Evolutionary conservation across 1,284 basidiomycete species (phyloP).

Genomic region (Cerioporus squamosus): DNA sequence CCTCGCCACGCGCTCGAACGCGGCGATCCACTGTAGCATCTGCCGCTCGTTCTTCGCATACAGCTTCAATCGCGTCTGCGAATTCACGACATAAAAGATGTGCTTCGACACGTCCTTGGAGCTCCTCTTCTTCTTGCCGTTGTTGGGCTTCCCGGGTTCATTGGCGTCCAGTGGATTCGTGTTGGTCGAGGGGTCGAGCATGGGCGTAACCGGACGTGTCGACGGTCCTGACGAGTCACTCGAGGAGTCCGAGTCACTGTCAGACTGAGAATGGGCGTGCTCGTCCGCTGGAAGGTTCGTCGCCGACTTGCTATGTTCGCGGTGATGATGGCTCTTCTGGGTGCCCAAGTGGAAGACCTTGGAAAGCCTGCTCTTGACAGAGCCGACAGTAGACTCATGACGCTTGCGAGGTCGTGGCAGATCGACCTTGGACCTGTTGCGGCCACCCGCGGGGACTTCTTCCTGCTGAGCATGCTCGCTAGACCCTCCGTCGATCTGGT

Average conservation of each 20-base stretch:
- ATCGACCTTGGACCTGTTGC: slow-evolving; percentile 28
- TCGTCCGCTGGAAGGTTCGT: slow-evolving; percentile 11
- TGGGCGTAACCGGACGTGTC: slow-evolving; percentile 49
- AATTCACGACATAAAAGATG: slow-evolving; percentile 93
- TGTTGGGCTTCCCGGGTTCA: slow-evolving; percentile 15
- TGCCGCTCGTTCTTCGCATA: slow-evolving; percentile 93
- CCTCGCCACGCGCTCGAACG: slow-evolving; percentile 83
- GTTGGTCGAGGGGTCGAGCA: slow-evolving; percentile 80
- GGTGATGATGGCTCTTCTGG: neutral
- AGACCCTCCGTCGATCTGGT: slow-evolving; percentile 17
- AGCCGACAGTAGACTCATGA: slow-evolving; percentile 39
- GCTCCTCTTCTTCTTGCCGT: slow-evolving; percentile 45
- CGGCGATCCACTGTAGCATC: slow-evolving; percentile 98
- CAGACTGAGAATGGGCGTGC: neutral
- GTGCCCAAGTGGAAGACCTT: slow-evolving; percentile 43
- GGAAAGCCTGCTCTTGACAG: slow-evolving; percentile 55
- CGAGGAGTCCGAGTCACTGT: slow-evolving; percentile 36
- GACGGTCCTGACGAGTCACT: slow-evolving; percentile 17
- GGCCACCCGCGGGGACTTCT: slow-evolving; percentile 18
- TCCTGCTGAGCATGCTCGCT: slow-evolving; percentile 32
- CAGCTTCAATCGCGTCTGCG: slow-evolving; percentile 88
- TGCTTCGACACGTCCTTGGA: slow-evolving; percentile 79
- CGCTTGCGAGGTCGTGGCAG: slow-evolving; percentile 31
- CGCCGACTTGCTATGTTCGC: slow-evolving; percentile 2
- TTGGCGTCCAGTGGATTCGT: slow-evolving; percentile 51